Evolutionary conservation across 1,284 basidiomycete species (phyloP), one percentile per base, ranked within the genome.

Genomic region (Fereydounia khargensis): DNA sequence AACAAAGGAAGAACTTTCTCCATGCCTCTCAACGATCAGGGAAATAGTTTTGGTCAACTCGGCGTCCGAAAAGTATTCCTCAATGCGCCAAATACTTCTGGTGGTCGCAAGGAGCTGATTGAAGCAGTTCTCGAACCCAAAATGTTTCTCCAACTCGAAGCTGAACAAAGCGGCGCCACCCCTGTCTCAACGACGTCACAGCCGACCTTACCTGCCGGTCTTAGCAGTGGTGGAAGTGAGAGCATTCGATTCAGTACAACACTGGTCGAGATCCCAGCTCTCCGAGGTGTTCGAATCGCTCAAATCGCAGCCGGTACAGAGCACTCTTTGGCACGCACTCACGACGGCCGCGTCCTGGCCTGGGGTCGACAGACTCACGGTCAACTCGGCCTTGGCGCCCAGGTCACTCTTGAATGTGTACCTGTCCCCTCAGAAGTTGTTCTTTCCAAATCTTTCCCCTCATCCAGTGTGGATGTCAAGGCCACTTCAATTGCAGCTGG

Each of bases 11-110:
- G 89, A 39, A 84, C 87, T 2, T 92, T 89, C 70, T 83, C 85
- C 0, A 84, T 89, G 52, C 88, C 91, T 0, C 80, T 89, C 35
- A 84, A 84, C 52, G 82, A 84, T 42, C 77, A 82, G 7, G 91
- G 86, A n/a, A 96, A 97, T 77, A 79, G 81, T 0, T 84, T 86
- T 73, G 88, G 89, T 1, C 92, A 96, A 77, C 84, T 96, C 10
- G 91, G 90, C 11, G 50, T 56, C 10, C 44, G 63, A 4, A 46
- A 48, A 2, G 60, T 70, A 3, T 30, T 53, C 35, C 53, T 74
- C 23, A 67, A 82, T 85, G 69, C 83, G 80, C 64, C 85, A 81
- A 61, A 81, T 86, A 55, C 54, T 3, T 58, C 47, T 6, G 53
- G 49, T 32, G 51, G 42, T 41, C 57, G 57, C 78, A 77, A 48